These are phyloP conservation scores for Chenopodium album DNA, from an alignment of 148 eudicot genomes.

Conservation along the genomic window DNA sequence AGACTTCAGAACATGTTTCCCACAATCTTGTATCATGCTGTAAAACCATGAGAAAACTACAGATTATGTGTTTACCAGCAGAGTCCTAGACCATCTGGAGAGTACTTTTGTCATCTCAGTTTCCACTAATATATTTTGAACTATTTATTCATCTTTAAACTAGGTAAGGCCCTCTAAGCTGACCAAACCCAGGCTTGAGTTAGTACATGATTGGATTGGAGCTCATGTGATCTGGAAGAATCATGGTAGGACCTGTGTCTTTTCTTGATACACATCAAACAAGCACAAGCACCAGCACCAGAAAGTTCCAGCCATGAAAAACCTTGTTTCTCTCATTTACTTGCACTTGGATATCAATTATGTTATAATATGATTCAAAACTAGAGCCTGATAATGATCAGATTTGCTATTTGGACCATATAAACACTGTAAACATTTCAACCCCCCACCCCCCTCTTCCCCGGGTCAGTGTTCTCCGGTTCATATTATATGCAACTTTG, in stretches of 20 bases:
- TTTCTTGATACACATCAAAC: neutral
- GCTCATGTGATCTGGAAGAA: neutral
- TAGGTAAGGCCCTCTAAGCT: neutral
- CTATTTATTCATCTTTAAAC: neutral
- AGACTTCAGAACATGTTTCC: neutral
- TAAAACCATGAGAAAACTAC: neutral
- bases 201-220: neutral
- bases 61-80: neutral
- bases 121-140: neutral
- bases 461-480: too few relatives aligned
- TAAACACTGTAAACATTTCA: neutral
- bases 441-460: too few relatives aligned
- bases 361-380: too few relatives aligned
- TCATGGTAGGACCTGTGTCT: neutral
- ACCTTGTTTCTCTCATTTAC: neutral
- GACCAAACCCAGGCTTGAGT: neutral
- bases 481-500: too few relatives aligned
- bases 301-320: neutral
- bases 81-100: neutral
- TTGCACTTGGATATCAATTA: neutral
- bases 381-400: neutral
- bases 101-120: neutral
- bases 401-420: neutral
- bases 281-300: neutral
- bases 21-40: neutral